Evolutionary conservation across 2,329 filamentous ascomycete species (phyloP).

Genomic region (Cercospora sojina): DNA sequence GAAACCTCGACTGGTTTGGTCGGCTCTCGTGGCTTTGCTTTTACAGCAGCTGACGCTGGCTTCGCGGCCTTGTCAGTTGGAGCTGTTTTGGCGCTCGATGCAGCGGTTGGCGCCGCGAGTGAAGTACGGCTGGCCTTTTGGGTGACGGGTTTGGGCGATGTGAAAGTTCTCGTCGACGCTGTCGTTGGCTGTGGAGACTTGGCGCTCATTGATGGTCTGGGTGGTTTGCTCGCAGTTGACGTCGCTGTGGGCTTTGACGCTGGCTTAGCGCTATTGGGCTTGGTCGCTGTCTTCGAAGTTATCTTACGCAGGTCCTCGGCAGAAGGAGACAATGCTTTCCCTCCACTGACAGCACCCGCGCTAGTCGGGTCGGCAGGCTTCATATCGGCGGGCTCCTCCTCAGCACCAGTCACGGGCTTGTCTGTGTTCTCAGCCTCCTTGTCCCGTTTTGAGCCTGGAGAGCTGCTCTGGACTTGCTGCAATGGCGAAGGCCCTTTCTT

Average conservation of each 20-base stretch:
- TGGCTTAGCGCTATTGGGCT: conserved; percentile 20
- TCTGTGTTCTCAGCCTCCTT: conserved; percentile 44
- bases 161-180: conserved; percentile 16
- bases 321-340: conserved; percentile 39
- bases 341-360: conserved; percentile 41
- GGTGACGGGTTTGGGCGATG: conserved; percentile 16
- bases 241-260: conserved; percentile 17
- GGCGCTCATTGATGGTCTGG: conserved; percentile 16
- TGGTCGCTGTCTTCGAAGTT: conserved; percentile 21
- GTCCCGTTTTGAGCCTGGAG: conserved; percentile 7
- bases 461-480: not conserved
- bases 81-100: conserved; percentile 34
- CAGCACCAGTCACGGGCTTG: conserved; percentile 44
- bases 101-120: conserved; percentile 38
- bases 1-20: conserved; percentile 68
- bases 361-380: conserved; percentile 44
- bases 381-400: conserved; percentile 43
- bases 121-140: conserved; percentile 39
- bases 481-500: conserved; percentile 1
- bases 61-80: conserved; percentile 26
- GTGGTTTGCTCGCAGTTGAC: conserved; percentile 22
- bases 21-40: conserved; percentile 61
- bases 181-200: conserved; percentile 17
- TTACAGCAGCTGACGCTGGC: conserved; percentile 17
- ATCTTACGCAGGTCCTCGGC: conserved; percentile 35